phyloP scores from a whole-genome alignment of 2,329 filamentous ascomycete species.

The Paraphoma chrysanthemicola region DNA sequence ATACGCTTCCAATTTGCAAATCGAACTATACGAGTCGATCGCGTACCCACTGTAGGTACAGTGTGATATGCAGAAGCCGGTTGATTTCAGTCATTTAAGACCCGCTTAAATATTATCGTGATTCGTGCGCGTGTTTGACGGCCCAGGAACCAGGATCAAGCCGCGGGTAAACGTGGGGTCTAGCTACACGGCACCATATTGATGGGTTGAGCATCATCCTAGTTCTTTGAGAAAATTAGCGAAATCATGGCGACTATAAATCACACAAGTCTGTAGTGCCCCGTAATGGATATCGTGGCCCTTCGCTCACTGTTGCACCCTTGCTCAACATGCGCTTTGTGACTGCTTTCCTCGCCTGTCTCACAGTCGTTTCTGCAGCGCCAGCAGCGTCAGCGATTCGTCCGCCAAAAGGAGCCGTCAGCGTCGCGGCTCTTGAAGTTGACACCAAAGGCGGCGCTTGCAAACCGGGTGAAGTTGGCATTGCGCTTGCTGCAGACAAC shows the following conservation, averaged over 20 bases:
- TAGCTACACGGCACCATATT: background rate
- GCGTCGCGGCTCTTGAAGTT: slow-evolving; percentile 19
- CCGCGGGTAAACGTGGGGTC: background rate
- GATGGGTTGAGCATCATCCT: background rate
- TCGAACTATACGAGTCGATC: too few species aligned
- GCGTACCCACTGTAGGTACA: too few species aligned
- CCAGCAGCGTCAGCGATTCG: background rate
- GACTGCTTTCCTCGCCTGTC: background rate
- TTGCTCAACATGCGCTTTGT: too few species aligned
- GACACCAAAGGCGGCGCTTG: slow-evolving; percentile 33
- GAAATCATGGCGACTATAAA: background rate
- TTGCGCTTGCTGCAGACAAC: slow-evolving; percentile 25
- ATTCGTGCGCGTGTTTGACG: too few species aligned
- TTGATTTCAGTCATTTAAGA: too few species aligned
- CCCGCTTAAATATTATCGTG: too few species aligned
- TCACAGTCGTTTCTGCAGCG: background rate
- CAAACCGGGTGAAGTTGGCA: slow-evolving; percentile 21
- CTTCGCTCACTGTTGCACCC: too few species aligned
- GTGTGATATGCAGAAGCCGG: too few species aligned
- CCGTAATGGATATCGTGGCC: too few species aligned
- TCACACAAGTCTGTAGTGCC: too few species aligned
- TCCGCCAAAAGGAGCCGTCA: slow-evolving; percentile 19
- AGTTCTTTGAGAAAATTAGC: background rate
- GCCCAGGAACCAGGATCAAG: background rate
- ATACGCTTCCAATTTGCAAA: too few species aligned